Percentiles rank a stretch among this genome's conserved stretches.
phyloP scores from a whole-genome alignment of 306 rosid species.

The Cucurbita maxima region DNA sequence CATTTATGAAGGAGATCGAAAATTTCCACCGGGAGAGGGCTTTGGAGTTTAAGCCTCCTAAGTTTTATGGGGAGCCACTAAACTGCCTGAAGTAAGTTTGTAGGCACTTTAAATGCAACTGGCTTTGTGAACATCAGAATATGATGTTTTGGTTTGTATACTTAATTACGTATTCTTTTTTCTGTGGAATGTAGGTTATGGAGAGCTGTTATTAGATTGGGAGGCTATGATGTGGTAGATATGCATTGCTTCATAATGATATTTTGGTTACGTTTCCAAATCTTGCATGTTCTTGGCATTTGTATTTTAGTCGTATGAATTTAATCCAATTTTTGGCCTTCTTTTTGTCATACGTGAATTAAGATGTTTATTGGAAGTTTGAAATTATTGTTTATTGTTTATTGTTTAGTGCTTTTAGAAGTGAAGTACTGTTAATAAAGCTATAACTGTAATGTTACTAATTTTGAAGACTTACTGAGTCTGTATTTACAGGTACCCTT shows the following conservation, averaged over 20 bases:
- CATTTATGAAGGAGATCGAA: constrained; percentile 62
- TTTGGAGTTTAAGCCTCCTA: constrained; percentile 74
- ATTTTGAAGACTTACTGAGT: neutral
- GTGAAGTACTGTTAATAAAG: neutral
- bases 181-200: constrained; percentile 44
- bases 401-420: neutral
- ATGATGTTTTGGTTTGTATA: neutral
- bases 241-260: constrained; percentile 1
- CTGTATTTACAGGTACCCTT: neutral
- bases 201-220: constrained; percentile 69
- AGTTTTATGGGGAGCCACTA: constrained; percentile 67
- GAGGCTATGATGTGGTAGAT: constrained; percentile 71
- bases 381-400: neutral
- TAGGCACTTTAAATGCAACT: neutral
- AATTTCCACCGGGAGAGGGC: constrained; percentile 41
- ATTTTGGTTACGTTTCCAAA: neutral
- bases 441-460: neutral
- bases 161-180: neutral
- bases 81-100: constrained; percentile 65
- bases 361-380: neutral
- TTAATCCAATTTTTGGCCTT: neutral
- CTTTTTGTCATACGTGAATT: neutral
- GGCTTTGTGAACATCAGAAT: neutral
- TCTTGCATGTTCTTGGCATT: neutral
- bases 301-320: neutral